Conservation (phyloP, 805 yeast genomes). For the Yarrowia sp. region DNA sequence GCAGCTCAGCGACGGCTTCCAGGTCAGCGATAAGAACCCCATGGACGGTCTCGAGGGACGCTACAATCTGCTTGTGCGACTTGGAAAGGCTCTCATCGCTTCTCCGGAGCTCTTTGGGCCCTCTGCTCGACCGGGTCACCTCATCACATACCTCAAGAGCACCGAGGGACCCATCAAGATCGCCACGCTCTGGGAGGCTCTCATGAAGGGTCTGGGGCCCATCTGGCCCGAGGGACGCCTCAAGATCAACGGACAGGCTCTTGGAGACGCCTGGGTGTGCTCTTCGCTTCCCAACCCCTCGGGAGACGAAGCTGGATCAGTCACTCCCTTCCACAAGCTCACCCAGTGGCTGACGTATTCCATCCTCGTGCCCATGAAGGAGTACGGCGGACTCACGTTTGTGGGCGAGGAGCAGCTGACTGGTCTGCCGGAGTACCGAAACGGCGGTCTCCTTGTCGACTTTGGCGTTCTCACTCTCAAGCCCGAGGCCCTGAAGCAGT, state of each 20-base stretch:
- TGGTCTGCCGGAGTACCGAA: slow-evolving; percentile 61
- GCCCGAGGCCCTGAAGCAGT: slow-evolving; percentile 36
- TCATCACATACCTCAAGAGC: slow-evolving; percentile 47
- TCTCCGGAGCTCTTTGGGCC: slow-evolving; percentile 48
- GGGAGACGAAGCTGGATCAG: slow-evolving; percentile 42
- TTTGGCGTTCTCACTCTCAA: slow-evolving; percentile 52
- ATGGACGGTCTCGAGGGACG: slow-evolving; percentile 58
- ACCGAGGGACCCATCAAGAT: slow-evolving; percentile 38
- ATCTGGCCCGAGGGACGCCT: slow-evolving; percentile 65
- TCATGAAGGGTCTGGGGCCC: slow-evolving; percentile 55
- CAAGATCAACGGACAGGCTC: slow-evolving; percentile 47
- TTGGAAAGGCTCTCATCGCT: slow-evolving; percentile 48
- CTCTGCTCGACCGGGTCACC: slow-evolving; percentile 52
- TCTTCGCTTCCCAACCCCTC: slow-evolving; percentile 34
- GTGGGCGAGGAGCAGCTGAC: slow-evolving; percentile 47
- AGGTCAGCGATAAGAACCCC: slow-evolving; percentile 49
- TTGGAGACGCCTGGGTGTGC: slow-evolving; percentile 63
- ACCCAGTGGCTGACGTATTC: slow-evolving; percentile 70
- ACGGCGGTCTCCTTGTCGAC: slow-evolving; percentile 64
- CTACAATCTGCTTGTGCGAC: slow-evolving; percentile 44
- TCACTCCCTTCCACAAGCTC: slow-evolving; percentile 62
- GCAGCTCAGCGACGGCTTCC: slow-evolving; percentile 47
- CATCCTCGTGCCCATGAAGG: slow-evolving; percentile 50
- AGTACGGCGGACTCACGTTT: slow-evolving; percentile 45
- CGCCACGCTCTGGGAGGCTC: slow-evolving; percentile 51